Conservation (phyloP, 495 filamentous ascomycete genomes). For the Aspergillus egyptiacus region DNA sequence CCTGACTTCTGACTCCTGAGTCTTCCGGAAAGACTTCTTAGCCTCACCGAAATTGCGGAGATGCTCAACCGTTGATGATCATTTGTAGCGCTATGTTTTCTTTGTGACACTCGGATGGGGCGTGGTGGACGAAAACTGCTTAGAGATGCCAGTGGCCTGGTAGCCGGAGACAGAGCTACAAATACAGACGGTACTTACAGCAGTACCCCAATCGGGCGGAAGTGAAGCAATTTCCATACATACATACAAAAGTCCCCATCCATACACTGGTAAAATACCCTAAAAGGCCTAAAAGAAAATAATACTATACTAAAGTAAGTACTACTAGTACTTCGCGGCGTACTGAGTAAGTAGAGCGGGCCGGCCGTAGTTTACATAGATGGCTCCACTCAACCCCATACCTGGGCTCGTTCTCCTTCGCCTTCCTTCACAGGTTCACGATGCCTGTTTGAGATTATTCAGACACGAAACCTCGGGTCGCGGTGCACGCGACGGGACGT, state of each 20-base stretch:
- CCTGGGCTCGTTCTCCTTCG: not conserved
- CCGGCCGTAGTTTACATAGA: constrained; percentile 24
- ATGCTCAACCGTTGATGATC: not conserved
- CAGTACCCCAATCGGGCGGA: no score
- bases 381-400: constrained; percentile 24
- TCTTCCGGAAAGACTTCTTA: not conserved
- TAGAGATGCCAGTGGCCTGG: no score
- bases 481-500: not conserved
- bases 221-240: not conserved
- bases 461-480: not conserved
- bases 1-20: not conserved
- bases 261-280: not conserved
- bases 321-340: no score
- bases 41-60: constrained; percentile 3
- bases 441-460: not conserved
- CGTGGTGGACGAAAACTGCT: no score
- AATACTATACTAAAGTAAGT: no score
- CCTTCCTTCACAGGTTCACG: not conserved
- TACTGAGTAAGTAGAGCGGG: no score
- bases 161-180: no score
- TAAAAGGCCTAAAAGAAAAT: not conserved
- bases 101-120: not conserved
- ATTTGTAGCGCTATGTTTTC: not conserved
- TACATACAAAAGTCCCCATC: not conserved
- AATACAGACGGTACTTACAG: no score